A percentile compares a stretch with the other conserved stretches of the same genome.
phyloP scores from a whole-genome alignment of 441 rosid species.

The Syzygium syzygioides region DNA sequence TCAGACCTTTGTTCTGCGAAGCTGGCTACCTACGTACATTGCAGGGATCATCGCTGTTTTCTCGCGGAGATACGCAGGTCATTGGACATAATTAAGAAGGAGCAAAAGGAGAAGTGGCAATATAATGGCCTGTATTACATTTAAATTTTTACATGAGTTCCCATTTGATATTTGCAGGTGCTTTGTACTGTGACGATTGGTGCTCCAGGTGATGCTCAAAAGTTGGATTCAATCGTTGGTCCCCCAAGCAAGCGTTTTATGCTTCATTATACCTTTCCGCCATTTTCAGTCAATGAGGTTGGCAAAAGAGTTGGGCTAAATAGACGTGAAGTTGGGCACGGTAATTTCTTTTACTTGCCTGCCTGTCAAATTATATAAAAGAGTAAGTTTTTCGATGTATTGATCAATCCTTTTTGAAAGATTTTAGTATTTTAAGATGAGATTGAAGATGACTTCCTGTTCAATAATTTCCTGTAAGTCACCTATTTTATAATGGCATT shows the following conservation, averaged over 20 bases:
- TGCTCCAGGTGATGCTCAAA: conserved; percentile 89
- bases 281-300: conserved; percentile 86
- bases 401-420: neutral
- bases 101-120: neutral
- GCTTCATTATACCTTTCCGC: conserved; percentile 98
- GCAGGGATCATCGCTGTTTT: conserved; percentile 92
- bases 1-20: conserved; percentile 82
- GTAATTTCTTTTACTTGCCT: conserved; percentile 30
- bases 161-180: conserved; percentile 30
- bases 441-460: neutral
- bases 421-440: neutral
- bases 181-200: conserved; percentile 96
- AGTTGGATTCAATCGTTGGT: conserved; percentile 81
- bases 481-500: neutral
- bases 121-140: neutral
- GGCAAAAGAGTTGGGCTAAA: conserved; percentile 89
- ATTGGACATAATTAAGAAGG: neutral
- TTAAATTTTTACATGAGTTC: neutral
- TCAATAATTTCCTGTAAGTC: neutral
- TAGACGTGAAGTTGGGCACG: conserved; percentile 99
- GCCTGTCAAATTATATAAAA: neutral
- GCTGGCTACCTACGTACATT: conserved; percentile 59
- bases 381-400: neutral
- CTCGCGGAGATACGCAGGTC: conserved; percentile 98
- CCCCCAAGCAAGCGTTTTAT: conserved; percentile 90